Evolutionary conservation across 2,329 filamentous ascomycete species (phyloP), one percentile per base, ranked within the genome.

Genomic region (Aspergillus sp.): DNA sequence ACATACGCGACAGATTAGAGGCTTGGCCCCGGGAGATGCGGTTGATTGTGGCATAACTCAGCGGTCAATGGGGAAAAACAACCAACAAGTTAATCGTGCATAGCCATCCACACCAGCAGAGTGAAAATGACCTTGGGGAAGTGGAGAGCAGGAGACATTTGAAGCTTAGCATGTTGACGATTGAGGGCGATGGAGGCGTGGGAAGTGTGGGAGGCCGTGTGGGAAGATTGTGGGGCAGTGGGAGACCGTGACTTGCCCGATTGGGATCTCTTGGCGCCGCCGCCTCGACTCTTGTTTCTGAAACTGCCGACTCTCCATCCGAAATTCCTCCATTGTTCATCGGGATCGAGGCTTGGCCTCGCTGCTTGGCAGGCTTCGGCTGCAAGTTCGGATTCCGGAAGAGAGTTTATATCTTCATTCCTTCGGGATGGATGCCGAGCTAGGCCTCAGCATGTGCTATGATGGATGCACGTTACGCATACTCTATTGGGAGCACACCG

Each of bases 1-100:
- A 50, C 76, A 78, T 21, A 70, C 72, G 44, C 67, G 68, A 66
- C 76, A 78, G 4, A 73, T 68, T 55, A 77, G 39, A 21, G 66
- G 69, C 62, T 70, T 73, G 41, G 57, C 58, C 31, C 64, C 62
- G 43, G 63, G 37, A 4, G 62, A 43, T 12, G 62, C 35, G 11
- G 63, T 59, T 11, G 52, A 52, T 46, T 57, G 50, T 55, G 60
- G 57, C 60, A 64, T 64, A n/a, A 12, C 40, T 35, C 44, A 33
- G 44, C 44, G 21, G 44, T 47, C 11, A 12, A 19, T 23, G 15
- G 3, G 27, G 15, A n/a, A 19, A 8, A 9, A 3, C 6, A 33
- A 6, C 12, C 9, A 6, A 35, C 45, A 48, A 12, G 19, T 15
- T 11, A 35, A 33, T 21, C 14, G 21, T 31, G 19, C 15, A 37